Percentiles rank a stretch among this genome's conserved stretches.
These are phyloP conservation scores for Boletus vermiculosoides DNA, from an alignment of 768 basidiomycete species.

Conservation along the genomic window DNA sequence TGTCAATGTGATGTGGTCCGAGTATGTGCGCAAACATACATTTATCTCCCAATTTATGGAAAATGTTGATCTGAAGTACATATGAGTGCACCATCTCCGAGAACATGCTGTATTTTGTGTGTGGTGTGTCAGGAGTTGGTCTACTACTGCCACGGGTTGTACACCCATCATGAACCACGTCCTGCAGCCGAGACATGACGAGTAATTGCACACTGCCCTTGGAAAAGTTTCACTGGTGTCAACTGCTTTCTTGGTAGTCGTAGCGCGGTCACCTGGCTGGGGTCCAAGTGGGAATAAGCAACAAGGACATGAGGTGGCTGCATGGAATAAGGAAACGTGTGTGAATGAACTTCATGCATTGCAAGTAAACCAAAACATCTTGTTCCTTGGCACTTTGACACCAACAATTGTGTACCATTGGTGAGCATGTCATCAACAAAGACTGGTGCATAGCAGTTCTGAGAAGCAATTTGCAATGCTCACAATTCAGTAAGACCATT, in stretches of 20 bases:
- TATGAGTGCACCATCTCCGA: no score
- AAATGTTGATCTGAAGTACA: no score
- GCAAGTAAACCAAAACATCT: background rate
- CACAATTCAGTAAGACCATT: background rate
- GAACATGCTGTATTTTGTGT: no score
- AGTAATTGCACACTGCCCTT: background rate
- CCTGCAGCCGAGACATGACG: background rate
- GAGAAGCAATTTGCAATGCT: background rate
- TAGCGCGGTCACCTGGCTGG: background rate
- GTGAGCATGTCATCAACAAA: background rate
- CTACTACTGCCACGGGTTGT: no score
- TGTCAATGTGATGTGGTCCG: no score
- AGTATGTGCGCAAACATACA: no score
- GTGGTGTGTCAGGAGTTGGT: no score
- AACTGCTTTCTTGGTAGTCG: background rate
- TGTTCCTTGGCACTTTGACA: background rate
- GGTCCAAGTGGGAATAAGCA: background rate
- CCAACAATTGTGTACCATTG: background rate
- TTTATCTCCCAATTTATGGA: no score
- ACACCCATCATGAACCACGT: background rate
- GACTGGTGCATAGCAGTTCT: background rate
- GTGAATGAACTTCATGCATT: no score
- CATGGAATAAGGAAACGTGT: no score
- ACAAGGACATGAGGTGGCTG: background rate
- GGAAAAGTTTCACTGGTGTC: no score